A percentile compares a stretch with the other conserved stretches of the same genome.
Conservation (phyloP, 306 rosid genomes). For the Hippophae tibetana region DNA sequence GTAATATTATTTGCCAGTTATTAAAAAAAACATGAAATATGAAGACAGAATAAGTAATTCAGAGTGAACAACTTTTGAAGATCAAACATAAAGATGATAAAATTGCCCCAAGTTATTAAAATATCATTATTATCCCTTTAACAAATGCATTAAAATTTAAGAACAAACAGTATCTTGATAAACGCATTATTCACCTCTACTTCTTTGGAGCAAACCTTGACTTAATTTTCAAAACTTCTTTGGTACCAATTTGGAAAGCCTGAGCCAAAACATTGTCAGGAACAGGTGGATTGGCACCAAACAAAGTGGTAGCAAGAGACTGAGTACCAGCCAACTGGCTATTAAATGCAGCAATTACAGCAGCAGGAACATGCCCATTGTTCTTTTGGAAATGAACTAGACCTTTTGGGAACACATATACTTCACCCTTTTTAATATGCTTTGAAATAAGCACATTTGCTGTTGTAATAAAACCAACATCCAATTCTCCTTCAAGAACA, state of each 20-base stretch:
- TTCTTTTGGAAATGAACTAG: constrained; percentile 82
- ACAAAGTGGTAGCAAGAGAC: constrained; percentile 47
- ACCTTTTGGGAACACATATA: constrained; percentile 71
- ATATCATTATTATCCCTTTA: too few species aligned
- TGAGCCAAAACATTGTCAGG: constrained; percentile 55
- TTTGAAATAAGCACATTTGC: constrained; percentile 52
- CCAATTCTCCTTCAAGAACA: constrained; percentile 61
- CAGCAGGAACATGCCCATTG: constrained; percentile 42
- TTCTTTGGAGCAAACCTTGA: constrained; percentile 53
- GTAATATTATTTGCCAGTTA: too few species aligned
- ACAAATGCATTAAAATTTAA: too few species aligned
- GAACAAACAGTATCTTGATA: too few species aligned
- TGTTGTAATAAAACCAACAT: constrained; percentile 78
- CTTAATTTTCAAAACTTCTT: constrained; percentile 57
- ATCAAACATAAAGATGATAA: too few species aligned
- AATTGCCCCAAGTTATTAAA: too few species aligned
- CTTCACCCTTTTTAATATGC: constrained; percentile 56
- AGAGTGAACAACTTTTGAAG: too few species aligned
- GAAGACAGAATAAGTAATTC: too few species aligned
- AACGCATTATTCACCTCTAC: neutral
- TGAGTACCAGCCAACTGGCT: constrained; percentile 82
- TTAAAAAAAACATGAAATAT: too few species aligned
- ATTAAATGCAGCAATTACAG: constrained; percentile 64
- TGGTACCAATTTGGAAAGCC: constrained; percentile 55
- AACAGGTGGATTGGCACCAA: constrained; percentile 53